These are phyloP conservation scores for Puccinia horiana DNA, from an alignment of 1,284 basidiomycete genomes.

Conservation along the genomic window DNA sequence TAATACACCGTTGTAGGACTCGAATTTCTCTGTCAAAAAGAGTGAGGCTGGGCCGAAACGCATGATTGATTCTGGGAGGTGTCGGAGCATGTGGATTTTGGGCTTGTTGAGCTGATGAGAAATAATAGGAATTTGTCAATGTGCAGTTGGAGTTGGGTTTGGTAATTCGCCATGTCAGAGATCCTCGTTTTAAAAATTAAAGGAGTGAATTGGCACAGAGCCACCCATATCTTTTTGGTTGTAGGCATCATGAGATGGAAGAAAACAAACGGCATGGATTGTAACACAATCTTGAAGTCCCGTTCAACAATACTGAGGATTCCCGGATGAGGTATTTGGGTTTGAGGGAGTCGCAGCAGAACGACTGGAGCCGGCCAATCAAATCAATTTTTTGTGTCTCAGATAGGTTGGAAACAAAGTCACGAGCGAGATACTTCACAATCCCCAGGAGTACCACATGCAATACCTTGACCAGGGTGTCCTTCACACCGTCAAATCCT, in stretches of 20 bases:
- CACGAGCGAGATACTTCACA: conserved; percentile 60
- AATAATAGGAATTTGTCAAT: conserved; percentile 57
- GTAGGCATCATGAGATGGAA: conserved; percentile 54
- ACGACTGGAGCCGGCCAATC: background rate
- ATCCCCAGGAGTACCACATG: conserved; percentile 60
- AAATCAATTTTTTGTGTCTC: background rate
- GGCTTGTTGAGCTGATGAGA: conserved; percentile 60
- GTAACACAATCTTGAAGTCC: conserved; percentile 59
- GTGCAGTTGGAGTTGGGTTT: conserved; percentile 54
- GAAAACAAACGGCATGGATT: conserved; percentile 60
- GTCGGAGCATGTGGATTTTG: conserved; percentile 58
- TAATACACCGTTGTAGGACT: conserved; percentile 5
- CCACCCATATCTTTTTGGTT: conserved; percentile 56
- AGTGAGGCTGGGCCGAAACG: conserved; percentile 3
- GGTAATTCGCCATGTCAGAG: conserved; percentile 55
- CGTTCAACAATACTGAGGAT: conserved; percentile 58
- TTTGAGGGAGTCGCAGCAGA: background rate
- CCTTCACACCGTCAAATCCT: background rate
- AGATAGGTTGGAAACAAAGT: background rate
- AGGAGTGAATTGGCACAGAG: conserved; percentile 57
- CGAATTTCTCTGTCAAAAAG: conserved; percentile 15
- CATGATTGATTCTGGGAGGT: conserved; percentile 52
- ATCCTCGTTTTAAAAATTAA: conserved; percentile 60
- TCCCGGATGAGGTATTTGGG: conserved; percentile 56
- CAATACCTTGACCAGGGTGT: conserved; percentile 58